phyloP scores from a whole-genome alignment of 2,329 filamentous ascomycete species.

The Purpureocillium takamizusanense region DNA sequence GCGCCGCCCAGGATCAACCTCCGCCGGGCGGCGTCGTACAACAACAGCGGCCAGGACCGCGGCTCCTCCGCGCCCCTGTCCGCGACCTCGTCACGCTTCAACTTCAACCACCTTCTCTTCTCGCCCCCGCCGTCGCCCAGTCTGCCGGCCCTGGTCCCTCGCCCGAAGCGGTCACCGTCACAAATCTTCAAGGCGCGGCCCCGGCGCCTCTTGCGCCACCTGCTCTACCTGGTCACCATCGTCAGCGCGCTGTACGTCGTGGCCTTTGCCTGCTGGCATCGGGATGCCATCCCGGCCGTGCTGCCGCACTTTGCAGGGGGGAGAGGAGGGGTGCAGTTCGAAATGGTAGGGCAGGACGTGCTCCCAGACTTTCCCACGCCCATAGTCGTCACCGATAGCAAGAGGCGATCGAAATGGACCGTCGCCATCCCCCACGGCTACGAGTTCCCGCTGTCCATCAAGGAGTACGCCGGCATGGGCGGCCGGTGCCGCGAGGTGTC shows the following conservation, averaged over 20 bases:
- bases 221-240: constrained; percentile 44
- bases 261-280: constrained; percentile 16
- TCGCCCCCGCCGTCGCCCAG: constrained; percentile 62
- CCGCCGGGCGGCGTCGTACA: constrained; percentile 49
- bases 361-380: constrained; percentile 67
- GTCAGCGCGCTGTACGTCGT: constrained; percentile 41
- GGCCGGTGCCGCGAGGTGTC: constrained; percentile 58
- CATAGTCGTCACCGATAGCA: constrained; percentile 57
- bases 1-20: constrained; percentile 49
- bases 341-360: constrained; percentile 56
- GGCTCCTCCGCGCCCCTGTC: constrained; percentile 36
- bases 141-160: constrained; percentile 58
- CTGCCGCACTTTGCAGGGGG: constrained; percentile 38
- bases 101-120: constrained; percentile 58
- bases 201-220: constrained; percentile 45
- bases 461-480: constrained; percentile 63
- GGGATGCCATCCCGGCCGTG: constrained; percentile 17
- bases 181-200: constrained; percentile 39
- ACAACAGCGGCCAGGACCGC: constrained; percentile 37
- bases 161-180: constrained; percentile 52
- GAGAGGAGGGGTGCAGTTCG: constrained; percentile 44
- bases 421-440: constrained; percentile 63
- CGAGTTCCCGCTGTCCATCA: constrained; percentile 56
- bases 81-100: constrained; percentile 54
- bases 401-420: constrained; percentile 65